Percentiles rank a stretch among this genome's conserved stretches.
phyloP scores from a whole-genome alignment of 2,329 filamentous ascomycete species.

The Exophiala aquamarina region DNA sequence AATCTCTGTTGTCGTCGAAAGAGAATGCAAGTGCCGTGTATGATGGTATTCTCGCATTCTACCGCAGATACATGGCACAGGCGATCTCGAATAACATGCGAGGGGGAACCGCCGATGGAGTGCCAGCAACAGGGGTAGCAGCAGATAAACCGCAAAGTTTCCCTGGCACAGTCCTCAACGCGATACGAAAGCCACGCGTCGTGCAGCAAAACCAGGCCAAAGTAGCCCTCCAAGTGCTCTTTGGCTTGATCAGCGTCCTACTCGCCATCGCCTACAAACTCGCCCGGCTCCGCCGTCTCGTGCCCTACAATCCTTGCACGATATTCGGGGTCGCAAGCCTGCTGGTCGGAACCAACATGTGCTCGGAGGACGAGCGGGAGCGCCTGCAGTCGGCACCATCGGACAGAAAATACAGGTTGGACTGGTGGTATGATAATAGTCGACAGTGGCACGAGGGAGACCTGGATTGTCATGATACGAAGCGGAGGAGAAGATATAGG shows the following conservation, averaged over 20 bases:
- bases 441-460: too few relatives aligned
- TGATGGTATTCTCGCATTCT: slow-evolving; percentile 13
- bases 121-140: too few relatives aligned
- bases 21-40: neutral
- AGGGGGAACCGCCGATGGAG: too few relatives aligned
- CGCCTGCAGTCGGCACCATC: too few relatives aligned
- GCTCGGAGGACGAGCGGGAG: too few relatives aligned
- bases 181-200: neutral
- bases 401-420: too few relatives aligned
- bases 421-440: too few relatives aligned
- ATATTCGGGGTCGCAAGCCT: slow-evolving; percentile 16
- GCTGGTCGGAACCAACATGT: slow-evolving; percentile 16
- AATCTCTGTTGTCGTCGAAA: neutral
- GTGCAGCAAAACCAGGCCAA: slow-evolving; percentile 18
- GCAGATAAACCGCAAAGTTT: neutral
- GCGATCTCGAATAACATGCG: slow-evolving; percentile 25
- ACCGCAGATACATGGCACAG: slow-evolving; percentile 28
- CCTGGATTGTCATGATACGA: too few relatives aligned
- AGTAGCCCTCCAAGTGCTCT: slow-evolving; percentile 15
- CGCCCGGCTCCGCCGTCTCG: neutral
- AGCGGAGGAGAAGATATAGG: slow-evolving; percentile 8
- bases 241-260: slow-evolving; percentile 16
- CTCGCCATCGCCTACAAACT: slow-evolving; percentile 2
- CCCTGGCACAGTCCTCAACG: neutral
- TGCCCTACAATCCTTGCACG: slow-evolving; percentile 24